Percentiles rank a stretch among this genome's conserved stretches.
Evolutionary conservation across 1,139 yeast genomes (phyloP).

Genomic region (Spathaspora sp.): DNA sequence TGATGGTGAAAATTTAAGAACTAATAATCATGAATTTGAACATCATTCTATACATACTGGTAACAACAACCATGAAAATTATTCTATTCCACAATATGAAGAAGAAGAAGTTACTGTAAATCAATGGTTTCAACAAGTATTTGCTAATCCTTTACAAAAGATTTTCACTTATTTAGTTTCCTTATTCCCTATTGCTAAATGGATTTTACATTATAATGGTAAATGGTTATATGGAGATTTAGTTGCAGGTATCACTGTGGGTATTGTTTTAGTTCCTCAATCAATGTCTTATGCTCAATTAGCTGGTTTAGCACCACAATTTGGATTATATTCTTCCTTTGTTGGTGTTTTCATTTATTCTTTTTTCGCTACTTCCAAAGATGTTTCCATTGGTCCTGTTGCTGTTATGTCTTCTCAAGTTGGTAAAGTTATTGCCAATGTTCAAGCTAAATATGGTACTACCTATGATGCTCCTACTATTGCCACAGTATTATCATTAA

Average conservation of each 20-base stretch:
- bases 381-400: slow-evolving; percentile 94
- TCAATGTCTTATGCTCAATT: slow-evolving; percentile 92
- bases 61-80: slow-evolving; percentile 5
- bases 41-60: slow-evolving; percentile 8
- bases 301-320: slow-evolving; percentile 80
- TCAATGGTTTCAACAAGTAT: slow-evolving; percentile 43
- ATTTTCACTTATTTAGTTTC: slow-evolving; percentile 52
- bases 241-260: slow-evolving; percentile 91
- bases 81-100: slow-evolving; percentile 37
- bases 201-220: slow-evolving; percentile 83
- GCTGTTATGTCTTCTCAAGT: slow-evolving; percentile 94
- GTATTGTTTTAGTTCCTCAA: slow-evolving; percentile 91
- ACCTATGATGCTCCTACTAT: slow-evolving; percentile 60
- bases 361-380: slow-evolving; percentile 91
- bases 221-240: slow-evolving; percentile 82
- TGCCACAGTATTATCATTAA: slow-evolving; percentile 75
- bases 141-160: slow-evolving; percentile 41
- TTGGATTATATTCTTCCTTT: slow-evolving; percentile 88
- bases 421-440: slow-evolving; percentile 70
- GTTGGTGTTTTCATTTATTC: slow-evolving; percentile 89
- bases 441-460: slow-evolving; percentile 36
- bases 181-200: slow-evolving; percentile 72
- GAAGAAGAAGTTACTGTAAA: slow-evolving; percentile 44
- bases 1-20: slow-evolving; percentile 10
- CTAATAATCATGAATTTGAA: slow-evolving; percentile 2